Percentiles rank a stretch among this genome's conserved stretches.
Conservation (phyloP, 192 early-diverging fungal genomes). For the Coemansia interrupta region DNA sequence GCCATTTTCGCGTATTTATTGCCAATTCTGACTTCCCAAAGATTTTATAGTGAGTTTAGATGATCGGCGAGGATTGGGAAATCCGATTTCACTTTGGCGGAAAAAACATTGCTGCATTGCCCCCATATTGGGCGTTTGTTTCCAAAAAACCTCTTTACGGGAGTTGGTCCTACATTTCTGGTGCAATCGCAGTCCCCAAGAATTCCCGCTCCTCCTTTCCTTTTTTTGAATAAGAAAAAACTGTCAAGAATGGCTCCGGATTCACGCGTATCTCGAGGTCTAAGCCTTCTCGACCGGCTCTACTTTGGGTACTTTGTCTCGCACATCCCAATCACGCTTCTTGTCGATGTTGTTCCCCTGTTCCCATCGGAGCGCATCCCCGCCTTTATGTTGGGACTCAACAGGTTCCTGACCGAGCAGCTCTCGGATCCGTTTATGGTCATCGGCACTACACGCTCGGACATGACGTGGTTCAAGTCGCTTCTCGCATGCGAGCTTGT, state of each 20-base stretch:
- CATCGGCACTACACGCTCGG: constrained; percentile 24
- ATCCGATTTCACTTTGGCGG: no score
- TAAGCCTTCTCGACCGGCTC: constrained; percentile 56
- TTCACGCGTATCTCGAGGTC: constrained; percentile 14
- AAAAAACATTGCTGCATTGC: no score
- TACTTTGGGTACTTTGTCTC: constrained; percentile 65
- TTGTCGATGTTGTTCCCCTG: constrained; percentile 59
- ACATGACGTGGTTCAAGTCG: constrained; percentile 62
- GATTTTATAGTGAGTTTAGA: no score
- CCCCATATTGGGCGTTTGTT: no score
- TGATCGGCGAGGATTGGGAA: no score
- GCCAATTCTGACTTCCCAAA: no score
- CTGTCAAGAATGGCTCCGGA: neutral
- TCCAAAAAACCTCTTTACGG: no score
- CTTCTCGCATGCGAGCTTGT: constrained; percentile 61
- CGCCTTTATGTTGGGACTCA: constrained; percentile 27
- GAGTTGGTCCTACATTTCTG: no score
- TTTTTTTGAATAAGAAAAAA: no score
- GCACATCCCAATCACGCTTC: constrained; percentile 68
- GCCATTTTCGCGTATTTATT: no score
- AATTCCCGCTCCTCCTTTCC: no score
- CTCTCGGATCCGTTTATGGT: constrained; percentile 65
- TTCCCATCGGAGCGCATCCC: constrained; percentile 46
- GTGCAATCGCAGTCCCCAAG: no score
- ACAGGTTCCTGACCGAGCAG: constrained; percentile 49